These are phyloP conservation scores for Podaxis sp. DNA, from an alignment of 768 basidiomycete species.

Conservation along the genomic window DNA sequence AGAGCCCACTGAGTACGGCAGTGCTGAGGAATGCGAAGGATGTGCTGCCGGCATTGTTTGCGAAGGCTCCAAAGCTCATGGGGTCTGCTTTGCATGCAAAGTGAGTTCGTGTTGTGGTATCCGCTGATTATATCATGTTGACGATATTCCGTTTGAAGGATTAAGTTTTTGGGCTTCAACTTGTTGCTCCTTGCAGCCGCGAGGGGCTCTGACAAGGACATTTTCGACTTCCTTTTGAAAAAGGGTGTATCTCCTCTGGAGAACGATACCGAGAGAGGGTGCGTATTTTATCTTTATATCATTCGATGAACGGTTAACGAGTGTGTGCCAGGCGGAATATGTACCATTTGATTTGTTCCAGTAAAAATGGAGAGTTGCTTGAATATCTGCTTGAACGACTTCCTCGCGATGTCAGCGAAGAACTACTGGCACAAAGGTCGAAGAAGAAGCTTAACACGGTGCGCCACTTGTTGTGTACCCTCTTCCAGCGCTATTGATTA, in stretches of 20 bases:
- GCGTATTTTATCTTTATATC: conserved; percentile 13
- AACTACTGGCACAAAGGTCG: conserved; percentile 44
- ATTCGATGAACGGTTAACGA: background rate
- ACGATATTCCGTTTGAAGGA: conserved; percentile 10
- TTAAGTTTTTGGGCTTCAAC: conserved; percentile 47
- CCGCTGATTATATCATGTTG: background rate
- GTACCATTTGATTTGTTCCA: conserved; percentile 43
- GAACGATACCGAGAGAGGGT: conserved; percentile 43
- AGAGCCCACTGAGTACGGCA: conserved; percentile 50
- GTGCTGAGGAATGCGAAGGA: conserved; percentile 35
- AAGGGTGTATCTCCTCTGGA: conserved; percentile 44
- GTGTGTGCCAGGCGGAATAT: conserved; percentile 49
- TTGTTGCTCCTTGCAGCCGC: conserved; percentile 41
- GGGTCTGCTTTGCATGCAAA: conserved; percentile 38
- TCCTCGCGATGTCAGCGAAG: conserved; percentile 45
- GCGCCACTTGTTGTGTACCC: background rate
- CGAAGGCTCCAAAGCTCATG: conserved; percentile 41
- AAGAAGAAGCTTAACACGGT: conserved; percentile 48
- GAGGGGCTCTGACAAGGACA: conserved; percentile 21
- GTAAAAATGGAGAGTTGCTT: conserved; percentile 29
- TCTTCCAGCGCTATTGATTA: background rate
- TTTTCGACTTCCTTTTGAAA: conserved; percentile 51
- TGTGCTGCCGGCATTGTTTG: conserved; percentile 42
- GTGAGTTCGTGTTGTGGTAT: conserved; percentile 26
- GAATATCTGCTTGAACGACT: conserved; percentile 47